Evolutionary conservation across 1,139 yeast genomes (phyloP).

Genomic region (Yamadazyma atmosphaerica): DNA sequence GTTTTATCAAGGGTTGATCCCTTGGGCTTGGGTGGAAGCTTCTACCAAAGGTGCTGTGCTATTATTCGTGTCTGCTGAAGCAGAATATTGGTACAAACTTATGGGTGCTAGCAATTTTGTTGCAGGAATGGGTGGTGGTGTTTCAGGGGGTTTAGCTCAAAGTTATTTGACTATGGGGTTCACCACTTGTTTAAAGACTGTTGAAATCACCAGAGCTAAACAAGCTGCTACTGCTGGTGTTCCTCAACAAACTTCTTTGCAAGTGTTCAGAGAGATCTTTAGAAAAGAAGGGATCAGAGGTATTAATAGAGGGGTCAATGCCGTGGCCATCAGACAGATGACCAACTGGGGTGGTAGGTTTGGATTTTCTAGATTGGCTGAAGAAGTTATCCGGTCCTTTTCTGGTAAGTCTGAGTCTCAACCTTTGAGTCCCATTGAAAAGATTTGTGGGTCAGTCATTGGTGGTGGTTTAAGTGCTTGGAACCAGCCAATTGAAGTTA

Average conservation of each 20-base stretch:
- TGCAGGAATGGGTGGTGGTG: slow-evolving; percentile 94
- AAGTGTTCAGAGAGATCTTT: slow-evolving; percentile 84
- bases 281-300: slow-evolving; percentile 87
- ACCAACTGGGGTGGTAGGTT: slow-evolving; percentile 99
- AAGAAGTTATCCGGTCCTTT: slow-evolving; percentile 69
- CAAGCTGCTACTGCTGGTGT: slow-evolving; percentile 67
- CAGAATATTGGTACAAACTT: slow-evolving; percentile 71
- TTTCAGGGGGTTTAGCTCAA: slow-evolving; percentile 93
- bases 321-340: slow-evolving; percentile 98
- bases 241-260: slow-evolving; percentile 72
- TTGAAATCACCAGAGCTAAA: slow-evolving; percentile 89
- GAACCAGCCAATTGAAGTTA: slow-evolving; percentile 98
- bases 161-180: slow-evolving; percentile 96
- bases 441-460: slow-evolving; percentile 79
- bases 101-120: slow-evolving; percentile 71
- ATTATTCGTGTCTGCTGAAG: slow-evolving; percentile 88
- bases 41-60: slow-evolving; percentile 98
- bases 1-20: slow-evolving; percentile 94
- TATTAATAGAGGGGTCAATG: slow-evolving; percentile 96
- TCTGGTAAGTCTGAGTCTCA: slow-evolving; percentile 63
- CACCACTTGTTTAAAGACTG: slow-evolving; percentile 98
- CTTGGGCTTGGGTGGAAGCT: slow-evolving; percentile 99
- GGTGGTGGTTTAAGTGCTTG: slow-evolving; percentile 99
- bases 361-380: slow-evolving; percentile 90
- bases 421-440: slow-evolving; percentile 71